Evolutionary conservation across 1,139 yeast species (phyloP), one percentile per base, ranked within the genome.

Genomic region (Pichia sp.): DNA sequence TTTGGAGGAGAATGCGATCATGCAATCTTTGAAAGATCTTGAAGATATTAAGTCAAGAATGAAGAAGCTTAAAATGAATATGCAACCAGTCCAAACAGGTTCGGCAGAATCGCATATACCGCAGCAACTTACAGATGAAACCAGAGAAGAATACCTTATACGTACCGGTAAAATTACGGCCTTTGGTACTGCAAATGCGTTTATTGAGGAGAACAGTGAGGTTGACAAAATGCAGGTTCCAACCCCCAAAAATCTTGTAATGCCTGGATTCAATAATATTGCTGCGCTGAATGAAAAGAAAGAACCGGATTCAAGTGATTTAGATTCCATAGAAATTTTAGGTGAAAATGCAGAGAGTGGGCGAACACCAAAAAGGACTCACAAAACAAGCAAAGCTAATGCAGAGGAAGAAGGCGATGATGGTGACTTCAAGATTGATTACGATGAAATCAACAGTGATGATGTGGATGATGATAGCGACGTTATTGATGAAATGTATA

Each of bases 151-250:
- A 53, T 93, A 72, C 66, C 74, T 93, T 59, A 80, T 93, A 0
- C 76, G 99, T 60, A 92, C 92, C 0, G 99, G 99, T 44, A 85
- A 90, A 67, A 83, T 91, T 55, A 93, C 99, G 0, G 99, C 99
- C 0, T 93, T 93, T 74, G 96, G 97, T 10, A 83, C 82, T 46
- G 75, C 82, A 20, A 75, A 78, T 41, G 81, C 79, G 5, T 88
- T 88, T 60, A 68, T 70, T 5, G 66, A 63, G 46, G 74, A 71
- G 31, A 38, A 20, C 10, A 14, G 20, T 41, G 7, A 12, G 3
- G 64, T 58, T 10, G 48, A 47, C 8, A 61, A 60, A 3, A 61
- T 55, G 8, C 50, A 45, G 2, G 62, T 55, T 6, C 80, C 43
- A 12, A 62, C 63, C 4, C 82, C 78, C 58, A 77, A 75, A 59